These are phyloP conservation scores for Mollisiaceae sp. DNA, from an alignment of 2,329 filamentous ascomycete species.

Conservation along the genomic window DNA sequence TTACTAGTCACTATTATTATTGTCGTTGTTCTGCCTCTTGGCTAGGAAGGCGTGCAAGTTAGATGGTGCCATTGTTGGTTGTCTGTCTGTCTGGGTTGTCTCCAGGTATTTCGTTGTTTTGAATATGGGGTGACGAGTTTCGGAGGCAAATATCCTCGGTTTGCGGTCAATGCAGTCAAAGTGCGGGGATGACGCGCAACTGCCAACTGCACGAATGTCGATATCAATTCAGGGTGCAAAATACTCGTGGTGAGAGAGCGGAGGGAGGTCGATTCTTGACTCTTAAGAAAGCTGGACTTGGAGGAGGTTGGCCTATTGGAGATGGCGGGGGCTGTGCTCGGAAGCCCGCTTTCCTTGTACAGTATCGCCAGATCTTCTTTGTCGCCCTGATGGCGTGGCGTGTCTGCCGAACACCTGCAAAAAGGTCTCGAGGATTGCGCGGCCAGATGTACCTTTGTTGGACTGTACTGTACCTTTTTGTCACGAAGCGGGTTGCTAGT, in stretches of 20 bases:
- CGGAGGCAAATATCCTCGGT: slow-evolving; percentile 5
- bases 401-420: background rate
- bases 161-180: background rate
- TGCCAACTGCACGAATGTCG: slow-evolving; percentile 1
- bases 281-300: background rate
- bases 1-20: background rate
- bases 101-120: slow-evolving; percentile 6
- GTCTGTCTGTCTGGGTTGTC: background rate
- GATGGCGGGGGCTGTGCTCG: background rate
- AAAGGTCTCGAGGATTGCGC: background rate
- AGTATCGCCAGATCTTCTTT: background rate
- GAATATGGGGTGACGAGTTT: slow-evolving; percentile 6
- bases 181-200: background rate
- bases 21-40: slow-evolving; percentile 13
- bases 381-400: background rate
- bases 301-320: background rate
- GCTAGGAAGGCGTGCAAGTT: slow-evolving; percentile 13
- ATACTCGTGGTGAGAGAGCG: background rate
- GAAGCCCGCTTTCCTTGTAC: background rate
- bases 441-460: background rate
- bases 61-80: slow-evolving; percentile 20
- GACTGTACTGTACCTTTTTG: too few species aligned
- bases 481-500: background rate
- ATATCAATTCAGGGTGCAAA: background rate
- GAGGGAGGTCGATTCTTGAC: background rate